Conservation (phyloP, 2,329 filamentous ascomycete genomes). For the Colletotrichum tropicicola region DNA sequence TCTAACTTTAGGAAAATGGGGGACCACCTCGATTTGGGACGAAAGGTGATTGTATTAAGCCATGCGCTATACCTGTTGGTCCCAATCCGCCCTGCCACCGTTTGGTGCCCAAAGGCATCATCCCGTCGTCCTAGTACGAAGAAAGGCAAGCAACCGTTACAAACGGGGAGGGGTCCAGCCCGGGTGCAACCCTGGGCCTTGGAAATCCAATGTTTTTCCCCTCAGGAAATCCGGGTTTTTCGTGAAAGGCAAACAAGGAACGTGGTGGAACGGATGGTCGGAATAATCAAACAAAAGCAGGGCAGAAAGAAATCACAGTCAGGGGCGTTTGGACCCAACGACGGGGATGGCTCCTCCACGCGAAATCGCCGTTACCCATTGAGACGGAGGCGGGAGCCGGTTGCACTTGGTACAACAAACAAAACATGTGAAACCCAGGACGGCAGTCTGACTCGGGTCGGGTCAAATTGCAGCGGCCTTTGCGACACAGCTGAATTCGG, state of each 20-base stretch:
- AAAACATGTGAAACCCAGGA: slow-evolving; percentile 22
- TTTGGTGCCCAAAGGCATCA: slow-evolving; percentile 15
- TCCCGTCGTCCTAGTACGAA: neutral
- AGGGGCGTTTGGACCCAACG: neutral
- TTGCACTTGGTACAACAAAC: slow-evolving; percentile 16
- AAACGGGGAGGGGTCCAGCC: slow-evolving; percentile 6
- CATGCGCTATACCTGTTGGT: slow-evolving; percentile 20
- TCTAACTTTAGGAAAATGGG: slow-evolving; percentile 20
- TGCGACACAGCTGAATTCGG: neutral
- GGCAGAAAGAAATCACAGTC: slow-evolving; percentile 8
- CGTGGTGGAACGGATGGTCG: slow-evolving; percentile 10
- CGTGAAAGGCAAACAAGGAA: slow-evolving; percentile 23
- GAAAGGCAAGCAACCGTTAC: slow-evolving; percentile 12
- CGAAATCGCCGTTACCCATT: slow-evolving; percentile 7
- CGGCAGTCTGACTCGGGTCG: slow-evolving; percentile 11
- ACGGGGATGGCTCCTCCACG: neutral
- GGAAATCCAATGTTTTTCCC: slow-evolving; percentile 14
- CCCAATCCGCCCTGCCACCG: neutral
- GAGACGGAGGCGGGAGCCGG: neutral
- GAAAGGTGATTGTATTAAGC: neutral
- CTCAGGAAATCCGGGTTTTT: slow-evolving; percentile 22
- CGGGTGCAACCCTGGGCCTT: slow-evolving; percentile 20
- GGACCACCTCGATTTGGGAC: slow-evolving; percentile 18
- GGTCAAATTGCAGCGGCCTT: neutral
- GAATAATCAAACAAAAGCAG: slow-evolving; percentile 14